phyloP scores from a whole-genome alignment of 164 flowering plant genomes.

The Tetracentron sinense region DNA sequence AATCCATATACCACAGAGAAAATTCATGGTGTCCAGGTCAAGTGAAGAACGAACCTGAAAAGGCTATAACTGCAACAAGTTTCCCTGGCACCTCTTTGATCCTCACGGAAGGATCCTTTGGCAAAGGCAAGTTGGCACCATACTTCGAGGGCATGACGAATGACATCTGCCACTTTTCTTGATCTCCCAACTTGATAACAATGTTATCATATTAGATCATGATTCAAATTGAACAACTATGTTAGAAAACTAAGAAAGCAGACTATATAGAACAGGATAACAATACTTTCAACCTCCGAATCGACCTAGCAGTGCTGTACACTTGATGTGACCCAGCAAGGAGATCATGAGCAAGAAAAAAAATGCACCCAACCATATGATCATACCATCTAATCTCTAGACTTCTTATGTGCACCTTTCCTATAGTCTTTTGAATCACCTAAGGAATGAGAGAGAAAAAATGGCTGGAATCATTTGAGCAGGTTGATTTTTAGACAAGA shows the following conservation, averaged over 20 bases:
- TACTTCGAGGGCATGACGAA: constrained; percentile 96
- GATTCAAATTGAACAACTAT: not conserved
- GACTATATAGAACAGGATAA: not conserved
- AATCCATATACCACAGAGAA: too few relatives aligned
- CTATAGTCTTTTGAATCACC: too few relatives aligned
- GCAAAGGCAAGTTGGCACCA: constrained; percentile 68
- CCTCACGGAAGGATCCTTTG: constrained; percentile 66
- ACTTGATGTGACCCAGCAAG: too few relatives aligned
- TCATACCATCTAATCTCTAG: too few relatives aligned
- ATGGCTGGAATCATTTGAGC: too few relatives aligned
- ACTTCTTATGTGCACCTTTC: too few relatives aligned
- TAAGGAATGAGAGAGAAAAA: too few relatives aligned
- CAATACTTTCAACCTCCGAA: not conserved
- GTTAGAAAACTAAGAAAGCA: not conserved
- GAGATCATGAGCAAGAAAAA: too few relatives aligned
- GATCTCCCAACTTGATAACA: constrained; percentile 34
- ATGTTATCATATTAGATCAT: constrained; percentile 3
- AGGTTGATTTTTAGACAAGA: too few relatives aligned
- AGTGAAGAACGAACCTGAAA: constrained; percentile 60
- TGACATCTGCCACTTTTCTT: constrained; percentile 84
- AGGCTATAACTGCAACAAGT: constrained; percentile 68
- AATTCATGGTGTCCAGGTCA: too few relatives aligned
- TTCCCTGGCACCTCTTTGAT: constrained; percentile 68
- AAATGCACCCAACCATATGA: not conserved
- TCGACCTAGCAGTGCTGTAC: not conserved